A percentile compares a stretch with the other conserved stretches of the same genome.
phyloP scores from a whole-genome alignment of 495 filamentous ascomycete genomes.

The Penicillium manginii region DNA sequence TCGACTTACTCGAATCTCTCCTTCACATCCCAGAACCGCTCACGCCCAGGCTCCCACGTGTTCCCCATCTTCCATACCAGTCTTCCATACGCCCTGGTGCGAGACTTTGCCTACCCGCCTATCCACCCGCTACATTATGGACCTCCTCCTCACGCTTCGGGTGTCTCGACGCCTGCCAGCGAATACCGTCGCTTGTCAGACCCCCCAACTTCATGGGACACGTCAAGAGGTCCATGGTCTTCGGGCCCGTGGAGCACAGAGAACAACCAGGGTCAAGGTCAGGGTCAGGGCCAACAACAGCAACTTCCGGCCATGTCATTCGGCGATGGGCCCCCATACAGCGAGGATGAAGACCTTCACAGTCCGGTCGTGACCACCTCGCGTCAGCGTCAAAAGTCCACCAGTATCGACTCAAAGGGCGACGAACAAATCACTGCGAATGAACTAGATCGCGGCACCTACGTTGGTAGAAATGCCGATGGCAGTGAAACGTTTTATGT shows the following conservation, averaged over 20 bases:
- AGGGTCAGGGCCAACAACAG: conserved; percentile 34
- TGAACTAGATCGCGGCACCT: conserved; percentile 62
- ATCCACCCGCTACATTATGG: conserved; percentile 92
- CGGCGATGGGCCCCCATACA: conserved; percentile 92
- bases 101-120: conserved; percentile 91
- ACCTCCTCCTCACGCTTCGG: conserved; percentile 74
- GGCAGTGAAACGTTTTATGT: conserved; percentile 80
- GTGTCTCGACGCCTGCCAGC: conserved; percentile 82
- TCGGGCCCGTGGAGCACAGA: conserved; percentile 53
- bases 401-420: conserved; percentile 45
- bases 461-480: conserved; percentile 69
- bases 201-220: conserved; percentile 66
- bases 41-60: conserved; percentile 75
- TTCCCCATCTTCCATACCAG: conserved; percentile 86
- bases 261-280: conserved; percentile 36
- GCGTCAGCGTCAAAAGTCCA: conserved; percentile 81
- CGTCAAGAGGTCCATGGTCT: conserved; percentile 54
- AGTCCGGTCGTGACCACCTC: conserved; percentile 81
- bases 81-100: conserved; percentile 84
- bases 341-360: conserved; percentile 94
- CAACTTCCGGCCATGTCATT: conserved; percentile 86
- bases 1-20: conserved; percentile 68
- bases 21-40: conserved; percentile 57
- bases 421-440: conserved; percentile 20
- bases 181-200: conserved; percentile 82